Percentiles rank a stretch among this genome's conserved stretches.
Conservation (phyloP, 208 protist species). For the Acanthamoeba castellanii region DNA sequence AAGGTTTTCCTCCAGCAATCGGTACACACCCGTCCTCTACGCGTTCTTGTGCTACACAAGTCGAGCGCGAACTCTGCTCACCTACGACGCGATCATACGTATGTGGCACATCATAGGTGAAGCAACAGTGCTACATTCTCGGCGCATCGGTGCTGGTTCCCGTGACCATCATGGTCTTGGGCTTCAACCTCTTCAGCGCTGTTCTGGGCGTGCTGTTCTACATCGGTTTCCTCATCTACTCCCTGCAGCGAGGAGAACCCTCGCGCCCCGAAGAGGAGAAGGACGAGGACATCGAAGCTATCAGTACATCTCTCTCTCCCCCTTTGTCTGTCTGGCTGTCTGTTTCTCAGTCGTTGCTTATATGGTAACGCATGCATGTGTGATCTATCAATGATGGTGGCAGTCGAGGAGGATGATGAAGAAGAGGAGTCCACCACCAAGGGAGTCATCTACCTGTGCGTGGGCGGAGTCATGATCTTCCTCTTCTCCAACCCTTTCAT, state of each 20-base stretch:
- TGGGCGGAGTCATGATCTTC: conserved; percentile 87
- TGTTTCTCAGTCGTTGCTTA: not conserved
- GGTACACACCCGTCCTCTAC: not conserved
- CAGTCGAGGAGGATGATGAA: conserved; percentile 81
- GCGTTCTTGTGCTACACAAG: not conserved
- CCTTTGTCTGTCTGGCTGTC: not conserved
- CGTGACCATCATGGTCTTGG: conserved; percentile 4
- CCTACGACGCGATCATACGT: no score
- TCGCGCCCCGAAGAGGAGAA: conserved; percentile 67
- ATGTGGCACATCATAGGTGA: conserved; percentile 70
- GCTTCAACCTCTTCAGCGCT: conserved; percentile 77
- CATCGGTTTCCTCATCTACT: conserved; percentile 78
- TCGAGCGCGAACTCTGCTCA: not conserved
- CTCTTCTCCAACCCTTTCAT: conserved; percentile 87
- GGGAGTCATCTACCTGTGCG: conserved; percentile 80
- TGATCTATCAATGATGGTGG: not conserved
- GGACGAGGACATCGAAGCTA: conserved; percentile 55
- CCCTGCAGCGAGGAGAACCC: conserved; percentile 70
- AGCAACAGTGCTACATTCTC: conserved; percentile 83
- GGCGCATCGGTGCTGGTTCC: conserved; percentile 70
- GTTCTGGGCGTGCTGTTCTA: conserved; percentile 76
- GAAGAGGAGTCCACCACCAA: conserved; percentile 83
- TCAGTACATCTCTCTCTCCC: not conserved
- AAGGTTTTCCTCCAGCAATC: conserved; percentile 77
- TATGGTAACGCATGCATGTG: not conserved